A percentile compares a stretch with the other conserved stretches of the same genome.
Conservation (phyloP, 257 asterid species). For the Petunia axillaris region DNA sequence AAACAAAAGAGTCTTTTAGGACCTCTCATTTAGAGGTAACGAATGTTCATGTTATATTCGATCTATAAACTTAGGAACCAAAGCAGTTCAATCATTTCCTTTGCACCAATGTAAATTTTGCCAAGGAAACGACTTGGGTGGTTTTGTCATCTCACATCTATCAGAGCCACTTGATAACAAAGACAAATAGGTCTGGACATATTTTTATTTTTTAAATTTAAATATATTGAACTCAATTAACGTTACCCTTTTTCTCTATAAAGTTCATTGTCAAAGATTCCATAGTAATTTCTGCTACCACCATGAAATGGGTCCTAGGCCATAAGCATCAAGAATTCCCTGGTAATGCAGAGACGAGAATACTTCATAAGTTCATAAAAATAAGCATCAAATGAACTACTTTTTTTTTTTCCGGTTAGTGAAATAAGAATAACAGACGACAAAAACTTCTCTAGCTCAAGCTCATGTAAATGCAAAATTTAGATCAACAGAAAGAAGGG, state of each 20-base stretch:
- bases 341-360: slow-evolving; percentile 34
- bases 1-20: no score
- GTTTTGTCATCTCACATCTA: no score
- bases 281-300: slow-evolving; percentile 45
- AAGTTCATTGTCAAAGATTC: neutral
- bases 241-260: neutral
- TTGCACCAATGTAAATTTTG: no score
- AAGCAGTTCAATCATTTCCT: no score
- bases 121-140: no score
- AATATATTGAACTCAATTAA: neutral
- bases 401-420: neutral
- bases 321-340: slow-evolving; percentile 83
- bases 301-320: slow-evolving; percentile 85
- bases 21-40: no score
- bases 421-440: neutral
- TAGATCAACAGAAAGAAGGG: no score
- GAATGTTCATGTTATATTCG: no score
- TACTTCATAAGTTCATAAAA: neutral
- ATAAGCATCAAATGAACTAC: neutral
- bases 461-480: neutral
- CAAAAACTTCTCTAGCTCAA: neutral
- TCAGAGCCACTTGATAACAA: no score
- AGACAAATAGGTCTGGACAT: no score
- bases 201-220: no score
- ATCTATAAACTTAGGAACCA: no score